Conservation (phyloP, 495 filamentous ascomycete genomes). For the Penicillium riverlandense region DNA sequence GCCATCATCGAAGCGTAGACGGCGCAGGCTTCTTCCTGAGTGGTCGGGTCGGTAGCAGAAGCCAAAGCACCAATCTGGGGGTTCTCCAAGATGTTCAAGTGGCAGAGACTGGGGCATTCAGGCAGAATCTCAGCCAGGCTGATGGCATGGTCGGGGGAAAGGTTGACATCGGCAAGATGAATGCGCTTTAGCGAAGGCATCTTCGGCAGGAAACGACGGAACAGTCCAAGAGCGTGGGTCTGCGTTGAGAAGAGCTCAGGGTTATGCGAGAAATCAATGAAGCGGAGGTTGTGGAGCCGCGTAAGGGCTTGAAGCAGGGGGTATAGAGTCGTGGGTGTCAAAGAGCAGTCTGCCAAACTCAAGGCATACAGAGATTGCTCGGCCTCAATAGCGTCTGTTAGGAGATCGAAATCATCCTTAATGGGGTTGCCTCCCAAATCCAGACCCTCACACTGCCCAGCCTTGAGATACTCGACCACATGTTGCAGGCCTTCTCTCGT, state of each 20-base stretch:
- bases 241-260: slow-evolving; percentile 65
- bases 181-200: slow-evolving; percentile 76
- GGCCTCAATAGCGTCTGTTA: slow-evolving; percentile 56
- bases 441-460: slow-evolving; percentile 74
- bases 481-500: slow-evolving; percentile 66
- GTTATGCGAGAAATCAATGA: slow-evolving; percentile 90
- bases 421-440: slow-evolving; percentile 92
- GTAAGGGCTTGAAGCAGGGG: slow-evolving; percentile 69
- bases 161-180: slow-evolving; percentile 79
- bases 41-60: slow-evolving; percentile 59
- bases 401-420: slow-evolving; percentile 57
- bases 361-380: slow-evolving; percentile 68
- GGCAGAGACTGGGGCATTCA: slow-evolving; percentile 73
- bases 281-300: slow-evolving; percentile 67
- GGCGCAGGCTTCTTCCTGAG: slow-evolving; percentile 87
- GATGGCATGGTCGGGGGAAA: slow-evolving; percentile 82
- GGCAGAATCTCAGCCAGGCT: slow-evolving; percentile 83
- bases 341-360: slow-evolving; percentile 80
- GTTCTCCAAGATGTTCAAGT: slow-evolving; percentile 86
- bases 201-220: slow-evolving; percentile 79
- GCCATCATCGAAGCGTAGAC: slow-evolving; percentile 88
- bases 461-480: slow-evolving; percentile 64
- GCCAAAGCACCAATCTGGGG: slow-evolving; percentile 60
- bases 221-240: slow-evolving; percentile 65
- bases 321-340: slow-evolving; percentile 63